Percentiles rank a stretch among this genome's conserved stretches.
Conservation (phyloP, 164 flowering plant genomes). For the Magnolia officinalis region DNA sequence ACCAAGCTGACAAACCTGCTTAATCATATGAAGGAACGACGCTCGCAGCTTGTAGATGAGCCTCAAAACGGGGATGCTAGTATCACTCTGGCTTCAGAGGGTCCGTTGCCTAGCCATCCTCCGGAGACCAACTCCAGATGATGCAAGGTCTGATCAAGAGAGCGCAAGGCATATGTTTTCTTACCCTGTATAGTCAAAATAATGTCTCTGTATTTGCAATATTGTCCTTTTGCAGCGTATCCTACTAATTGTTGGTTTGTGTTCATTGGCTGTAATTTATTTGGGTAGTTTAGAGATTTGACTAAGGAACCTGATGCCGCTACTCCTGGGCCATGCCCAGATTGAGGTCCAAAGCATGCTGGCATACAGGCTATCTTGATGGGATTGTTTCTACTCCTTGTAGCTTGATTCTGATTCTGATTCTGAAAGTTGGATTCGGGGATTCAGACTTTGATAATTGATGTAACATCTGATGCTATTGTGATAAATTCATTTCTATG, state of each 20-base stretch:
- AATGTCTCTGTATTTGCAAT: neutral
- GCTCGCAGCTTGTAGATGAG: slow-evolving; percentile 61
- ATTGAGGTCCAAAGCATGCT: neutral
- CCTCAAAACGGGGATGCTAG: slow-evolving; percentile 45
- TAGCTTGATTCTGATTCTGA: neutral
- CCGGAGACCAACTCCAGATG: slow-evolving; percentile 20
- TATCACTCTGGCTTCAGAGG: slow-evolving; percentile 8
- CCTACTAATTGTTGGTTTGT: neutral
- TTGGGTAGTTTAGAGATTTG: neutral
- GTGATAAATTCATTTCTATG: neutral
- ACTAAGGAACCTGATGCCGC: neutral
- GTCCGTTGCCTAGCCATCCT: slow-evolving; percentile 9
- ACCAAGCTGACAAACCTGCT: slow-evolving; percentile 66
- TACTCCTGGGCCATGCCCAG: neutral
- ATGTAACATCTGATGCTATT: neutral
- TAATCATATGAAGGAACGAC: slow-evolving; percentile 72
- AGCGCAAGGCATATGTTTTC: neutral
- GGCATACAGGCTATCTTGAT: neutral
- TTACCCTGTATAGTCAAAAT: neutral
- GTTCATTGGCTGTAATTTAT: neutral
- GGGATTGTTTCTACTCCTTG: neutral
- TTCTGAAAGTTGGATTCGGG: neutral
- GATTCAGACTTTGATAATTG: neutral
- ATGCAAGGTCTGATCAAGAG: slow-evolving; percentile 1
- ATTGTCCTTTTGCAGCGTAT: neutral